Evolutionary conservation across 2,329 filamentous ascomycete species (phyloP), one percentile per base, ranked within the genome.

Genomic region (Colletotrichum siamense): DNA sequence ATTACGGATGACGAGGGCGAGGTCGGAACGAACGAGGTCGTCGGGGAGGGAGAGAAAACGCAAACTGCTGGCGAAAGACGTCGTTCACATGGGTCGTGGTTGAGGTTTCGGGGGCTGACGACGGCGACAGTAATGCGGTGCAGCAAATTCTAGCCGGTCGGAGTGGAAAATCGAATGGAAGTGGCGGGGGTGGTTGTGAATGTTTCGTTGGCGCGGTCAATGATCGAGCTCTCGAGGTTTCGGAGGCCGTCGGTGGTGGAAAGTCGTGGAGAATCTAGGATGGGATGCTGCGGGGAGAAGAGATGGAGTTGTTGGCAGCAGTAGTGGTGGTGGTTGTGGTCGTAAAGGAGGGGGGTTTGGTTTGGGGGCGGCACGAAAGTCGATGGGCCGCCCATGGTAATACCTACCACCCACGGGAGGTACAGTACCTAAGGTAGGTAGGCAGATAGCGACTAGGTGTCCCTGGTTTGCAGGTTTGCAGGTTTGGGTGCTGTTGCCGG

Each of bases 261-360:
- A 69, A 52, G 70, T 61, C 70, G 74, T 69, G 24, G 64, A 69
- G 52, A 13, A 39, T 26, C 13, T 22, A 22, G 49, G 24, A 52
- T 64, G 26, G 57, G 44, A 69, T 73, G 59, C 69, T 74, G 74
- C 74, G 71, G 74, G 74, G 74, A 69, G 70, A 36, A 34, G 18
- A 66, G 57, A 69, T 61, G 49, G 69, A 68, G 64, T 69, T 63
- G 72, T n/a, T 36, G 32, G 49, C 59, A 36, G 39, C 52, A 55
- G 36, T n/a, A 9, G 39, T n/a, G 39, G 39, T 49, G n/a, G 44
- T 52, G 44, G 44, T 69, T 55, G 61, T 36, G 18, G 72, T 30
- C 73, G 64, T 59, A 65, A 32, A 65, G 64, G 70, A 63, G 70
- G 71, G 71, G 71, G 39, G 10, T 71, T 57, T 65, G 39, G n/a